These are phyloP conservation scores for Cladosporium sp. DNA, from an alignment of 2,329 filamentous ascomycete species.

Conservation along the genomic window DNA sequence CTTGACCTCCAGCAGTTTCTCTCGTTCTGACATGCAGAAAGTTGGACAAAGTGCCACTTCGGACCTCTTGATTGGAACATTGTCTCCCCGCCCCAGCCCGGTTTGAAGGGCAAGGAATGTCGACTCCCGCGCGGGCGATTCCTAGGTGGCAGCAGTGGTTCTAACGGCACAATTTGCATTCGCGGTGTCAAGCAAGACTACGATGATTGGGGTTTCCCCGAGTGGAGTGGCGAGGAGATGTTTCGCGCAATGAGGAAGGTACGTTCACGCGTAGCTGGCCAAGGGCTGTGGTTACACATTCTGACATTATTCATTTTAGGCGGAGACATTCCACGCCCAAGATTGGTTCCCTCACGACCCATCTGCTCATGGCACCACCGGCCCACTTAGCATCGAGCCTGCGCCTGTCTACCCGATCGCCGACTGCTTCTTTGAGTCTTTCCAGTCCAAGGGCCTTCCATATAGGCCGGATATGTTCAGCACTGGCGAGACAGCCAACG, in stretches of 20 bases:
- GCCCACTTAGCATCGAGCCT: conserved; percentile 23
- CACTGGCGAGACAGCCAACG: conserved; percentile 44
- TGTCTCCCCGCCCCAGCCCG: conserved; percentile 34
- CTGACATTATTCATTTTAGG: conserved; percentile 6
- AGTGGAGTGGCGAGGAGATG: conserved; percentile 26
- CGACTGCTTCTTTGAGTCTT: conserved; percentile 21
- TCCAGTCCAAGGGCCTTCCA: conserved; percentile 21
- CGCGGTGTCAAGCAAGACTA: conserved; percentile 40
- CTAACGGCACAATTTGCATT: conserved; percentile 41
- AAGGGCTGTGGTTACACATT: not conserved
- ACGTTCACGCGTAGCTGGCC: not conserved
- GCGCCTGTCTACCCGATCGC: conserved; percentile 38
- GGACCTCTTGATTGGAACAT: conserved; percentile 42
- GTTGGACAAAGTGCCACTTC: conserved; percentile 39
- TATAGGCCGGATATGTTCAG: conserved; percentile 26
- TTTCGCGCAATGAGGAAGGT: conserved; percentile 26
- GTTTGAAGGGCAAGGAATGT: conserved; percentile 36
- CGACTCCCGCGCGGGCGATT: conserved; percentile 40
- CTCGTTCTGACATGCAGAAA: conserved; percentile 10
- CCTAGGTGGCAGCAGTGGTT: conserved; percentile 38
- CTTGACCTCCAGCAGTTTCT: not conserved
- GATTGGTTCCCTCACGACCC: conserved; percentile 22
- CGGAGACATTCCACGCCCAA: conserved; percentile 22
- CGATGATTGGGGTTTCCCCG: conserved; percentile 25
- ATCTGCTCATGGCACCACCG: conserved; percentile 21